These are phyloP conservation scores for Dactylonectria estremocensis DNA, from an alignment of 2,329 filamentous ascomycete species.

Conservation along the genomic window DNA sequence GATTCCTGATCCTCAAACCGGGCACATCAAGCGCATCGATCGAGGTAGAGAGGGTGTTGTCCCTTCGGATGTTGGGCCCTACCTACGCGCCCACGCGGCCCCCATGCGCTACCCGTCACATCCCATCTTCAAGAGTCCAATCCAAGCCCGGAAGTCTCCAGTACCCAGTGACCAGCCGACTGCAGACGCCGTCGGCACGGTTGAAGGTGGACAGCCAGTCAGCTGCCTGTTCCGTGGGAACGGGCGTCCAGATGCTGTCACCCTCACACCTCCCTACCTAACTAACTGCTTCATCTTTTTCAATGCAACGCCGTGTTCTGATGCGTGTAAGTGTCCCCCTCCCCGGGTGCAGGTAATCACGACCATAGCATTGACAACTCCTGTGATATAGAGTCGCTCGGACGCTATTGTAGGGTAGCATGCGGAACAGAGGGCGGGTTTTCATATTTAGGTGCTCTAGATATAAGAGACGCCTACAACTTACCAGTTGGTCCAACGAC, in stretches of 20 bases:
- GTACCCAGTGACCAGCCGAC: conserved; percentile 19
- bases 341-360: background rate
- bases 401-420: background rate
- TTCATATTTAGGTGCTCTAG: no score
- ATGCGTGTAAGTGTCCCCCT: background rate
- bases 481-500: no score
- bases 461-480: no score
- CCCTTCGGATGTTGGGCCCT: conserved; percentile 10
- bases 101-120: conserved; percentile 28
- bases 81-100: conserved; percentile 29
- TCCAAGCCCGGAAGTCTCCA: conserved; percentile 11
- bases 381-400: no score
- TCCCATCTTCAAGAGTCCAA: no score
- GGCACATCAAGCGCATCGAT: background rate
- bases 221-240: conserved; percentile 21
- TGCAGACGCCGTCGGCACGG: background rate
- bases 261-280: conserved; percentile 1
- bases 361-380: background rate
- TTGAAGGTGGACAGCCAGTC: conserved; percentile 15
- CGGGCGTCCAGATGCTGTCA: conserved; percentile 10
- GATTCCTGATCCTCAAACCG: background rate
- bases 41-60: background rate
- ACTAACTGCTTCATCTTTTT: background rate
- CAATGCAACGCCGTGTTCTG: conserved; percentile 12
- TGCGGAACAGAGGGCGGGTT: background rate